phyloP scores from a whole-genome alignment of 352 stramenopile genomes.

The Poterioochromonas sp. region DNA sequence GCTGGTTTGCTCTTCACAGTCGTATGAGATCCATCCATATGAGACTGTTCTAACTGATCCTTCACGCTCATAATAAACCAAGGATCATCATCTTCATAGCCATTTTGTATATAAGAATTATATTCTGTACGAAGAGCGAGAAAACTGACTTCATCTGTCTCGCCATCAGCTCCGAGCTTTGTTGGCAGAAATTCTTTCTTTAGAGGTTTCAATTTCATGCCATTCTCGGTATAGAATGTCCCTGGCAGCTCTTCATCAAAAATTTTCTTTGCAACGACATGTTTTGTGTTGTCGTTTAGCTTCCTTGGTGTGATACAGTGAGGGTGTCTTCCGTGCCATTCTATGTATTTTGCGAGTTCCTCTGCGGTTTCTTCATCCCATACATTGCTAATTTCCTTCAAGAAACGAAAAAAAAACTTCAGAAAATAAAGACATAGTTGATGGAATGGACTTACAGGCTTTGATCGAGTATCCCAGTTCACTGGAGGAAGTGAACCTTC shows the following conservation, averaged over 20 bases:
- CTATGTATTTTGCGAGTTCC: slow-evolving; percentile 9
- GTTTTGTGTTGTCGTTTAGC: not conserved
- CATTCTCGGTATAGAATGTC: not conserved
- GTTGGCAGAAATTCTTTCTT: not conserved
- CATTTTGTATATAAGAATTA: not conserved
- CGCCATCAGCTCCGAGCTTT: not conserved
- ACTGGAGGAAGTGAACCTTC: no score
- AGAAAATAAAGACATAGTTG: no score
- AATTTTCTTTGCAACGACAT: not conserved
- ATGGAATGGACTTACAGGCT: no score
- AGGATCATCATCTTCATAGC: not conserved
- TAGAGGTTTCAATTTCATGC: not conserved
- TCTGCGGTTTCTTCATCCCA: not conserved
- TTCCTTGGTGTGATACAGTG: not conserved
- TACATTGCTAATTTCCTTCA: no score
- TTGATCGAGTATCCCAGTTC: no score
- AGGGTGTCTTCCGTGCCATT: not conserved
- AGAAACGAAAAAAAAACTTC: no score
- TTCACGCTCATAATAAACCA: slow-evolving; percentile 10
- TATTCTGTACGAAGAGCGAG: not conserved
- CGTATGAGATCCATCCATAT: not conserved
- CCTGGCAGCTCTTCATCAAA: not conserved
- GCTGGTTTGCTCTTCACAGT: not conserved
- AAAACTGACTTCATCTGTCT: not conserved
- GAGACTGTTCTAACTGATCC: slow-evolving; percentile 12